Conservation (phyloP, 306 rosid genomes). For the Lotus japonicus region DNA sequence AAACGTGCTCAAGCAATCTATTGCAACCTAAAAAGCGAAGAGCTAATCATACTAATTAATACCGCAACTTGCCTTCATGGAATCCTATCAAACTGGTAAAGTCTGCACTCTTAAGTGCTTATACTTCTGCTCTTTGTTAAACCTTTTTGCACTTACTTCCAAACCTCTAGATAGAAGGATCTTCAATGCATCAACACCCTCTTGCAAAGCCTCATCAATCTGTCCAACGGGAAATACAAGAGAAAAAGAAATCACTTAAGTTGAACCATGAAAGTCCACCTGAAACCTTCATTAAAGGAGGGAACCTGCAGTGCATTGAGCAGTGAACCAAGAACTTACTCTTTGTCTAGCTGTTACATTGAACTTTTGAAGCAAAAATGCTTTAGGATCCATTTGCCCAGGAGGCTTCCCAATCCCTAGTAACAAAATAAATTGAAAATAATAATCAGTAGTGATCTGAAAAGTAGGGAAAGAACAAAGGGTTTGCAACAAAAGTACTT, state of each 20-base stretch:
- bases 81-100: slow-evolving; percentile 34
- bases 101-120: slow-evolving; percentile 66
- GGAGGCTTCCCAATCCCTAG: slow-evolving; percentile 90
- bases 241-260: neutral
- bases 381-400: slow-evolving; percentile 99
- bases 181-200: slow-evolving; percentile 56
- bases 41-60: neutral
- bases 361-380: slow-evolving; percentile 86
- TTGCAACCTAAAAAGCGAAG: neutral
- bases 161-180: slow-evolving; percentile 43
- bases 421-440: slow-evolving; percentile 10
- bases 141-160: slow-evolving; percentile 53
- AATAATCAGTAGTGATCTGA: neutral
- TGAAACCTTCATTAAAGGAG: slow-evolving; percentile 1
- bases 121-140: slow-evolving; percentile 72
- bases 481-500: slow-evolving; percentile 24
- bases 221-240: slow-evolving; percentile 15
- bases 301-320: slow-evolving; percentile 2
- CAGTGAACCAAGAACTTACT: slow-evolving; percentile 41
- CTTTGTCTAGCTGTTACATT: slow-evolving; percentile 64
- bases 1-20: neutral
- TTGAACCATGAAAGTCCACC: neutral
- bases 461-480: neutral
- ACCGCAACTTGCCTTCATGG: slow-evolving; percentile 12
- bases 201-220: slow-evolving; percentile 49